Conservation (phyloP, 768 basidiomycete genomes). For the Boletellus emodensis region DNA sequence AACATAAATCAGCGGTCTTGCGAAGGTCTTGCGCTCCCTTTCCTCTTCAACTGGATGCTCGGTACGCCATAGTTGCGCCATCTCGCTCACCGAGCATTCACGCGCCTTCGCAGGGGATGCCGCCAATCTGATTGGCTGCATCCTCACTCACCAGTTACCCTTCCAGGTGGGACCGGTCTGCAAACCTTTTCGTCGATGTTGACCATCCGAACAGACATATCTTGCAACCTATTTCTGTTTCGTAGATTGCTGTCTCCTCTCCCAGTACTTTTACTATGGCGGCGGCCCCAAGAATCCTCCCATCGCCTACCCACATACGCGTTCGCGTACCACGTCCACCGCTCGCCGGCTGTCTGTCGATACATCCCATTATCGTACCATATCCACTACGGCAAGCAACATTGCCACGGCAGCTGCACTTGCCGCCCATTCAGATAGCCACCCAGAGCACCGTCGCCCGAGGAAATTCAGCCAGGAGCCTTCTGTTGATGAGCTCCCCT, state of each 20-base stretch:
- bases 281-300: conserved; percentile 34
- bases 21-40: conserved; percentile 89
- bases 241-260: conserved; percentile 71
- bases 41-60: conserved; percentile 88
- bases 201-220: conserved; percentile 54
- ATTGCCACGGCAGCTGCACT: conserved; percentile 69
- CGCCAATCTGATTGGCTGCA: conserved; percentile 87
- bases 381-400: conserved; percentile 67
- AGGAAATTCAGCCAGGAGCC: conserved; percentile 27
- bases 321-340: conserved; percentile 40
- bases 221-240: conserved; percentile 89
- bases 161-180: conserved; percentile 70
- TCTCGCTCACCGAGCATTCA: conserved; percentile 5
- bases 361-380: conserved; percentile 61
- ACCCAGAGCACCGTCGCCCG: conserved; percentile 30
- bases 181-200: conserved; percentile 5
- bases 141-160: conserved; percentile 89
- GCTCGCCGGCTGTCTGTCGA: conserved; percentile 51
- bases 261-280: conserved; percentile 80
- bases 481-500: conserved; percentile 18
- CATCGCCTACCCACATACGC: conserved; percentile 35
- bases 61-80: conserved; percentile 47
- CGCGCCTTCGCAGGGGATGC: conserved; percentile 62
- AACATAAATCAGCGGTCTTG: conserved; percentile 73
- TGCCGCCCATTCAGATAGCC: conserved; percentile 58